These are phyloP conservation scores for Acacia pycnantha DNA, from an alignment of 331 rosid genomes.

Conservation along the genomic window DNA sequence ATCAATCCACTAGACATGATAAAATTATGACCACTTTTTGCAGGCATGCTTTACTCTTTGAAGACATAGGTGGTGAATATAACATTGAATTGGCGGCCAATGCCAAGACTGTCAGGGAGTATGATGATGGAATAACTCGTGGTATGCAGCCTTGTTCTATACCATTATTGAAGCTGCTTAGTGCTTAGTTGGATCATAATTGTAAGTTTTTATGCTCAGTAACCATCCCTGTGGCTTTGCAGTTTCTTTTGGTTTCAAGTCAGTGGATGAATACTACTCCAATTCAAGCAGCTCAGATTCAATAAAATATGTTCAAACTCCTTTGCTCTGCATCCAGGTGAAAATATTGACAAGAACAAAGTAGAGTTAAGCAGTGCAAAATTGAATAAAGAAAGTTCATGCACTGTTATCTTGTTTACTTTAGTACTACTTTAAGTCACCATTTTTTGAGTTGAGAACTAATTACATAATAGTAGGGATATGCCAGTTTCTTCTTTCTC, in stretches of 20 bases:
- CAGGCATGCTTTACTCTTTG: constrained; percentile 84
- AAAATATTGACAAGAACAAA: constrained; percentile 2
- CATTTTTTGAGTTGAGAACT: not conserved
- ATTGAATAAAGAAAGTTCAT: not conserved
- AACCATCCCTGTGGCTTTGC: constrained; percentile 37
- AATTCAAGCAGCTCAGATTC: constrained; percentile 80
- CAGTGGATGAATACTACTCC: constrained; percentile 90
- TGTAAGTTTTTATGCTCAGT: constrained; percentile 12
- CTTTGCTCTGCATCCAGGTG: constrained; percentile 98
- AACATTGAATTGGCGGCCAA: constrained; percentile 69
- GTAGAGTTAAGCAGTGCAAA: not conserved
- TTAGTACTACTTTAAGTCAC: not conserved
- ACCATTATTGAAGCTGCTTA: constrained; percentile 7
- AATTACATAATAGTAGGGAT: not conserved
- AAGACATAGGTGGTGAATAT: constrained; percentile 69
- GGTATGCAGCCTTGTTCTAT: constrained; percentile 49
- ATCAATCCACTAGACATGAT: constrained; percentile 1
- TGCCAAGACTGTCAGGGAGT: constrained; percentile 78
- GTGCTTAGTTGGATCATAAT: constrained; percentile 16
- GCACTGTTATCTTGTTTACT: not conserved
- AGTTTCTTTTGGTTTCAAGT: constrained; percentile 97
- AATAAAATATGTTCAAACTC: constrained; percentile 72
- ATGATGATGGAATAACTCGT: constrained; percentile 87
- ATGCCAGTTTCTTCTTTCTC: not conserved
- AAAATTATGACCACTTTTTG: constrained; percentile 7